phyloP scores from a whole-genome alignment of 2,329 filamentous ascomycete genomes.

The Ascochyta rabiei region DNA sequence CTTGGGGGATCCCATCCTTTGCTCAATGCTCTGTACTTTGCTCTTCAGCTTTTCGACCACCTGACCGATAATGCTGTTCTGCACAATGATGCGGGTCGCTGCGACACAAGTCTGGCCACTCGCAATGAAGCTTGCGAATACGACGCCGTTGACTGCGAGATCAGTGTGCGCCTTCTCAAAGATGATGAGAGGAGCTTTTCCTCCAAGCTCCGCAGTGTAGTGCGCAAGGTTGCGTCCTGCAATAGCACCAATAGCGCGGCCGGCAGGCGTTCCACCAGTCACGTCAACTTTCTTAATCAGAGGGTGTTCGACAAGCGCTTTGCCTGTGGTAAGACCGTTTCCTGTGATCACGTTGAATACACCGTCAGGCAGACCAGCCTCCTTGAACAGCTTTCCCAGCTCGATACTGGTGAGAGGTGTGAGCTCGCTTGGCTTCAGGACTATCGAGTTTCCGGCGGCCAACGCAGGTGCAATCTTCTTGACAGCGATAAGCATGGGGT shows the following conservation, averaged over 20 bases:
- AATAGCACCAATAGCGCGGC: conserved; percentile 45
- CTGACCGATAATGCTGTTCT: conserved; percentile 51
- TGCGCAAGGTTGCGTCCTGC: conserved; percentile 44
- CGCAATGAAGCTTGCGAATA: conserved; percentile 56
- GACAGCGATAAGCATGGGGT: conserved; percentile 49
- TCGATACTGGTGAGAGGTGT: conserved; percentile 47
- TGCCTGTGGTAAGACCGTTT: conserved; percentile 42
- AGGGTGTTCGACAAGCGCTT: conserved; percentile 44
- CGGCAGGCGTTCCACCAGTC: conserved; percentile 47
- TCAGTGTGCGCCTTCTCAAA: conserved; percentile 47
- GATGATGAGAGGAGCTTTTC: conserved; percentile 47
- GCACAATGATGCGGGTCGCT: conserved; percentile 60
- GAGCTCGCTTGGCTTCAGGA: conserved; percentile 48
- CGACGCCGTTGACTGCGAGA: conserved; percentile 47
- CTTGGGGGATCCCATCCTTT: conserved; percentile 63
- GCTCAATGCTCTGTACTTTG: conserved; percentile 58
- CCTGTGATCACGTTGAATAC: conserved; percentile 46
- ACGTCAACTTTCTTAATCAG: conserved; percentile 49
- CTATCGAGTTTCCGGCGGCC: conserved; percentile 45
- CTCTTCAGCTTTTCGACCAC: conserved; percentile 48
- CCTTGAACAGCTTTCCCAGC: conserved; percentile 45
- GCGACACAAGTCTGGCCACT: conserved; percentile 64
- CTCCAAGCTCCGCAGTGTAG: conserved; percentile 47
- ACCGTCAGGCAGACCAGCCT: conserved; percentile 47
- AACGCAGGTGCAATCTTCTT: conserved; percentile 49